A percentile compares a stretch with the other conserved stretches of the same genome.
These are phyloP conservation scores for Cercospora sesami DNA, from an alignment of 2,329 filamentous ascomycete genomes.

Conservation along the genomic window DNA sequence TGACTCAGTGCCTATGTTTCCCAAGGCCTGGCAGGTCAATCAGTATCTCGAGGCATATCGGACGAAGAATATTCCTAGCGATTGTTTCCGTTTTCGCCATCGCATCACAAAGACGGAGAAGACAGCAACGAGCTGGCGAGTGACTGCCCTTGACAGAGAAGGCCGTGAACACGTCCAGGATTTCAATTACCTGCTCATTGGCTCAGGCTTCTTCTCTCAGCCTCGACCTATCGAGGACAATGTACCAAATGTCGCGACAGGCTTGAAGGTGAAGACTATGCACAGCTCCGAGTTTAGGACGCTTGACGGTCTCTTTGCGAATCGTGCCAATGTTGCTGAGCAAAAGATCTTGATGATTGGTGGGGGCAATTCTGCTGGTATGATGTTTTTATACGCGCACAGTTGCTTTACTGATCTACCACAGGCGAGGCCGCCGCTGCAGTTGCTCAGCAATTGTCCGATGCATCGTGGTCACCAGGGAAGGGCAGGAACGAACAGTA, in stretches of 20 bases:
- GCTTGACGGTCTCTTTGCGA: conserved; percentile 43
- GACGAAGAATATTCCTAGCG: conserved; percentile 55
- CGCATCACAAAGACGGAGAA: conserved; percentile 27
- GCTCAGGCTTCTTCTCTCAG: conserved; percentile 73
- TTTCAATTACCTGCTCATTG: conserved; percentile 72
- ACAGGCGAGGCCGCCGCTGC: conserved; percentile 71
- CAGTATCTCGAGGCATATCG: conserved; percentile 68
- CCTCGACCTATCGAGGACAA: conserved; percentile 58
- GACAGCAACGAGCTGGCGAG: conserved; percentile 23
- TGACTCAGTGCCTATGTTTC: conserved; percentile 61
- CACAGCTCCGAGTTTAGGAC: conserved; percentile 69
- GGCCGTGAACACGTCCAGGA: conserved; percentile 23
- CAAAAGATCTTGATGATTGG: conserved; percentile 73
- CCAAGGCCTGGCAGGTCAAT: conserved; percentile 74
- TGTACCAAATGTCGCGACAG: conserved; percentile 30
- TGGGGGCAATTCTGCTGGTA: conserved; percentile 72
- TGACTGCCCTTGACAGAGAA: conserved; percentile 24
- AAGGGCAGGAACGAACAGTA: conserved; percentile 29
- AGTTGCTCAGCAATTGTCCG: conserved; percentile 70
- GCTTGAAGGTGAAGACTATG: conserved; percentile 49
- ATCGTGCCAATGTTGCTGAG: conserved; percentile 31
- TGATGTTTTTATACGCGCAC: background rate
- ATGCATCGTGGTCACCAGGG: conserved; percentile 56
- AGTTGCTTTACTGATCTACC: background rate
- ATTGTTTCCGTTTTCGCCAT: conserved; percentile 50